Evolutionary conservation across 106 monocot species (phyloP).

Genomic region (Platanthera zijinensis): DNA sequence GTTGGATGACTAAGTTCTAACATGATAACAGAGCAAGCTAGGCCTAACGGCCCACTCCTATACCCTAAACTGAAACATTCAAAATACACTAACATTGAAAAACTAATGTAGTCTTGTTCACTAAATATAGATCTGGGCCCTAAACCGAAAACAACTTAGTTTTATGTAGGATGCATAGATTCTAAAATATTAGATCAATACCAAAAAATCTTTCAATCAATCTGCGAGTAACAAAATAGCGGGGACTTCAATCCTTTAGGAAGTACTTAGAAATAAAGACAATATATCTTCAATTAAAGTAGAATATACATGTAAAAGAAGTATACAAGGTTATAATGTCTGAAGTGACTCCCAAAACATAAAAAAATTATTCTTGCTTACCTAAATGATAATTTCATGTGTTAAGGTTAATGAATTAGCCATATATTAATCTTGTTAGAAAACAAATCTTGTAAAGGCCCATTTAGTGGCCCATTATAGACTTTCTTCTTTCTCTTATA

Average conservation of each 20-base stretch:
- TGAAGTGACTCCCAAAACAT: background rate
- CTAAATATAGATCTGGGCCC: too few species aligned
- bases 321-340: background rate
- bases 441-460: too few species aligned
- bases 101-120: too few species aligned
- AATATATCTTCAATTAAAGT: slow-evolving; percentile 3
- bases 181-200: background rate
- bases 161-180: too few species aligned
- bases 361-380: background rate
- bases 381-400: background rate
- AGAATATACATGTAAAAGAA: background rate
- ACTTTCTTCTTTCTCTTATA: too few species aligned
- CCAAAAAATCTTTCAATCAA: background rate
- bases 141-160: too few species aligned
- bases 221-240: background rate
- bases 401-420: background rate
- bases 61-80: too few species aligned
- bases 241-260: background rate
- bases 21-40: too few species aligned
- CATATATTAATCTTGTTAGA: background rate
- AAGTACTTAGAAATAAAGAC: background rate
- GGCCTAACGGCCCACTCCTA: too few species aligned
- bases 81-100: too few species aligned
- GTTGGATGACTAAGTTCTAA: too few species aligned
- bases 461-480: too few species aligned